Conservation (phyloP, 2,329 filamentous ascomycete species). For the Neopestalotiopsis rosae region DNA sequence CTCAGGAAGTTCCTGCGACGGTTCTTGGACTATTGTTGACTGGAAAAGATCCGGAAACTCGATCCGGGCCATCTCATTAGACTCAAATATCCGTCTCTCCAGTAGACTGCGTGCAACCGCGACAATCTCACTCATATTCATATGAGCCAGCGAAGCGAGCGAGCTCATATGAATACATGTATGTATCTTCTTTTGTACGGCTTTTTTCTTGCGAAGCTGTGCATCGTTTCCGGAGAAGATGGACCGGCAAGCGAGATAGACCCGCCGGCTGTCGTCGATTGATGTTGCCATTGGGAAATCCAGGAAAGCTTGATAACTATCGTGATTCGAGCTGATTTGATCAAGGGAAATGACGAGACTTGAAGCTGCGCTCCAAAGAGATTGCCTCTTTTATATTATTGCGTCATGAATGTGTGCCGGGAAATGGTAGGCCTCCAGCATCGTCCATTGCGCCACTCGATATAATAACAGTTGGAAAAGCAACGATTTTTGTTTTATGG, state of each 20-base stretch:
- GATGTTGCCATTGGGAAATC: neutral
- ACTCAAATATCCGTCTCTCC: constrained; percentile 35
- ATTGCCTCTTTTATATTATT: neutral
- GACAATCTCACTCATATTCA: constrained; percentile 13
- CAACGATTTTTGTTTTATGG: neutral
- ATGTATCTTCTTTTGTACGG: constrained; percentile 10
- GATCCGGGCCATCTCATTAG: constrained; percentile 37
- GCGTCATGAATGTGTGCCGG: neutral
- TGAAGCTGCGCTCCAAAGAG: neutral
- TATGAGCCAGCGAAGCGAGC: neutral
- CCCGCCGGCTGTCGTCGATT: constrained; percentile 25
- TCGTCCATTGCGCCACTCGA: neutral
- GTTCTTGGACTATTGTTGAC: constrained; percentile 11
- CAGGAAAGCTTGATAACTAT: no score
- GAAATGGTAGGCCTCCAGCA: neutral
- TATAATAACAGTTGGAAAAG: neutral
- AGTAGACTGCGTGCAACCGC: constrained; percentile 31
- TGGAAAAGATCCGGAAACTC: constrained; percentile 40
- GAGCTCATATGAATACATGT: neutral
- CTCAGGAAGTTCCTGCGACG: constrained; percentile 36
- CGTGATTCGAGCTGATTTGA: neutral
- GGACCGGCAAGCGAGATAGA: constrained; percentile 33
- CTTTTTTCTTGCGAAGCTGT: constrained; percentile 28
- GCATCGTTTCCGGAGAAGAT: constrained; percentile 34
- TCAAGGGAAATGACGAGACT: neutral